phyloP scores from a whole-genome alignment of 1,139 yeast species.

The Suhomyces kunorum region DNA sequence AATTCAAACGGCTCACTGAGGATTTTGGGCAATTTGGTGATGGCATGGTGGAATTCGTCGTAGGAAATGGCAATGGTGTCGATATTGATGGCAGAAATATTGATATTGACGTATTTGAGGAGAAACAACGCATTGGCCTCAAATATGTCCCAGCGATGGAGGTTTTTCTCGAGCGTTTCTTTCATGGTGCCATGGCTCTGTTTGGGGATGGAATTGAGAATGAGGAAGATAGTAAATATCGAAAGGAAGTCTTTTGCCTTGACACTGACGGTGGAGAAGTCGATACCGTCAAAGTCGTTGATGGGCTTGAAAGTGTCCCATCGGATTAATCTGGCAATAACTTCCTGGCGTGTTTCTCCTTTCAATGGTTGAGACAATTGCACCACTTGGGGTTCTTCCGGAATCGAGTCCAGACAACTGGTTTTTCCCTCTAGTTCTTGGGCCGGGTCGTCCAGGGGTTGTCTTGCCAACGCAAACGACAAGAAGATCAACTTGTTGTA shows the following conservation, averaged over 20 bases:
- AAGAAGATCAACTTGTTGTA: slow-evolving; percentile 30
- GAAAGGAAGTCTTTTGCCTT: slow-evolving; percentile 32
- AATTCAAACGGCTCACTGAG: slow-evolving; percentile 34
- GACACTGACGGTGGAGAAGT: slow-evolving; percentile 33
- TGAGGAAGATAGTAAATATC: slow-evolving; percentile 45
- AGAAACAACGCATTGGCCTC: slow-evolving; percentile 36
- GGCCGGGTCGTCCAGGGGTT: background rate
- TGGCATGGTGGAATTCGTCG: slow-evolving; percentile 33
- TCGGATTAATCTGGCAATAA: slow-evolving; percentile 20
- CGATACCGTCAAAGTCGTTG: slow-evolving; percentile 28
- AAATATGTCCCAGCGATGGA: slow-evolving; percentile 36
- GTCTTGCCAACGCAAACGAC: slow-evolving; percentile 17
- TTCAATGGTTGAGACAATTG: slow-evolving; percentile 11
- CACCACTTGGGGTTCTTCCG: slow-evolving; percentile 13
- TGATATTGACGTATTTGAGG: slow-evolving; percentile 47
- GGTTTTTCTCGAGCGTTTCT: slow-evolving; percentile 15
- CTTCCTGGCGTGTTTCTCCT: slow-evolving; percentile 18
- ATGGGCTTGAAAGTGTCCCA: slow-evolving; percentile 28
- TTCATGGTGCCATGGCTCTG: slow-evolving; percentile 27
- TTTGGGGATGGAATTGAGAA: slow-evolving; percentile 29
- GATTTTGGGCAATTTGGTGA: slow-evolving; percentile 37
- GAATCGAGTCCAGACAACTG: slow-evolving; percentile 9
- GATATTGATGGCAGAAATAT: slow-evolving; percentile 25
- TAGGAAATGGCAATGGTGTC: slow-evolving; percentile 27
- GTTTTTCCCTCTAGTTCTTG: slow-evolving; percentile 1